Evolutionary conservation across 108 stramenopile species (phyloP).

Genomic region (Nitzschia palea): DNA sequence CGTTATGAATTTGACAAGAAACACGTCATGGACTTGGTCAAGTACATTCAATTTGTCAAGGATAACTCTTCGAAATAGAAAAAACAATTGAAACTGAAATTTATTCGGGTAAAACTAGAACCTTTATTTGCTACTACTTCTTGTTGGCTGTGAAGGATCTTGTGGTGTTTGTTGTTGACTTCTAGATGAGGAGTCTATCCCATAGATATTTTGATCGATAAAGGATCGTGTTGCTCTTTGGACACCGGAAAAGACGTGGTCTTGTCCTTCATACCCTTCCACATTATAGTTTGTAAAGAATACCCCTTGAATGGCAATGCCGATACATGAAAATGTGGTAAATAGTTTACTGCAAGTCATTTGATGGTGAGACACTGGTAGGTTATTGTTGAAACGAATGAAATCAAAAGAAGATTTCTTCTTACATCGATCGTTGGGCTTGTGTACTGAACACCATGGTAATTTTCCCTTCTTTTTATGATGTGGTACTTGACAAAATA

Average conservation of each 20-base stretch:
- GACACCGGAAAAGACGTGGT: conserved; percentile 28
- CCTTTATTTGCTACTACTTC: neutral
- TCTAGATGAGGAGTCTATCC: conserved; percentile 13
- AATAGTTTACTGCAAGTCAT: conserved; percentile 25
- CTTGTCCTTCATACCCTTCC: conserved; percentile 31
- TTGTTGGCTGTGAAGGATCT: neutral
- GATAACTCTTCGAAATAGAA: conserved; percentile 24
- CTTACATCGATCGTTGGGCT: conserved; percentile 21
- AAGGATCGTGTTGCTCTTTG: conserved; percentile 18
- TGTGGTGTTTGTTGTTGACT: neutral
- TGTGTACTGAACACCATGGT: conserved; percentile 23
- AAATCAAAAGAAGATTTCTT: neutral
- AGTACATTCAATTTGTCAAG: conserved; percentile 45
- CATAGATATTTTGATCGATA: conserved; percentile 24
- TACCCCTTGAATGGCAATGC: conserved; percentile 15
- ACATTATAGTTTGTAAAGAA: conserved; percentile 38
- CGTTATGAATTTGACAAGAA: conserved; percentile 47
- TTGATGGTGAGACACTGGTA: too few relatives aligned
- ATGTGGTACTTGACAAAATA: neutral
- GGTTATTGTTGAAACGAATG: too few relatives aligned
- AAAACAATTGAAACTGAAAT: too few relatives aligned
- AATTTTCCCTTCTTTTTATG: neutral
- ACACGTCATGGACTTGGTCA: conserved; percentile 39
- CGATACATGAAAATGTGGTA: conserved; percentile 15
- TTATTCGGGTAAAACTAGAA: too few relatives aligned